Evolutionary conservation across 345 rosid species (phyloP), one percentile per base, ranked within the genome.

Genomic region (Hibiscus tridactylites): DNA sequence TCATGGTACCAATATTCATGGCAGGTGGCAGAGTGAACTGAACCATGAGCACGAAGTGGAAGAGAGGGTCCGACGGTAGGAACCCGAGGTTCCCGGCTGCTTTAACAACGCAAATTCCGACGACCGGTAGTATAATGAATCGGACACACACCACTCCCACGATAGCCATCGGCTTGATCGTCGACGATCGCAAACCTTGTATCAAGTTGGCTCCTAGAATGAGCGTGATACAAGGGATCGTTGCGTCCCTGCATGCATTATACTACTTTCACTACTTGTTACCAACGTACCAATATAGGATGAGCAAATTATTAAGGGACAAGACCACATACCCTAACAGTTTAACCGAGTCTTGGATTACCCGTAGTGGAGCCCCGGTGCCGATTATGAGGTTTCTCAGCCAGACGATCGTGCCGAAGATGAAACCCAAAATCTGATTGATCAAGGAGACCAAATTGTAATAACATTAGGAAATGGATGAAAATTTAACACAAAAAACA

Each of bases 1-100:
- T 78, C 97, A 94, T 94, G 5, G 98, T 94, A 35, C 97, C 97
- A 16, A 95, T 92, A 80, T 86, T 95, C 97, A 90, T 92, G 71
- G 99, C 99, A 39, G 99, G 96, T 8, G 98, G 99, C 39, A 95
- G 37, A 21, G 91, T 83, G 72, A 85, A 95, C 80, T 95, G 99
- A 76, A 89, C 56, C 98, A 95, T 88, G 39, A 95, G 81, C 70
- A 90, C 92, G 68, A 75, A 95, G 59, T 73, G 89, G 84, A 76
- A 95, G 76, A 95, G 83, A 49, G 90, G 96, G 73, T 90, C 92
- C 0, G 84, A 4, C 2, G 99, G 96, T 67, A 95, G 92, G 73
- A 90, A 82, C 1, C 99, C 97, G 9, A 95, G 83, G 31, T 65
- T 75, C 4, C 54, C 80, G 19, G 99, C 99, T 76, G 87, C 78